phyloP scores from a whole-genome alignment of 2,329 filamentous ascomycete genomes.

The Arthrobotrys musiformis region DNA sequence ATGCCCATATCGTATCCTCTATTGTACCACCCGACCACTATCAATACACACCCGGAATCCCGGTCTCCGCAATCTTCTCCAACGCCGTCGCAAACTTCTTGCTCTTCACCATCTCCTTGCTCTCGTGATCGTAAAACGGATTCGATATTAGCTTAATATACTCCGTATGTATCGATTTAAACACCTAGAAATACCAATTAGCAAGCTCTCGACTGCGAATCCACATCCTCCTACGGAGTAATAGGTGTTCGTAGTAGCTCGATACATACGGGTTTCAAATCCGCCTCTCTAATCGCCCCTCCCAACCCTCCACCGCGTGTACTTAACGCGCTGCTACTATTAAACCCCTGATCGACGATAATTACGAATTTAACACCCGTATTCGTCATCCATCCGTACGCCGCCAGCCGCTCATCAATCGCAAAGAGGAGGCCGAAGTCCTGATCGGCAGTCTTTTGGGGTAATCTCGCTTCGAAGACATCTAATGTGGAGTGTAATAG shows the following conservation, averaged over 20 bases:
- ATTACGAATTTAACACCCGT: constrained; percentile 91
- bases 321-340: constrained; percentile 61
- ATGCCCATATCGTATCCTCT: not conserved
- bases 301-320: constrained; percentile 63
- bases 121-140: constrained; percentile 92
- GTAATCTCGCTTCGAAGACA: constrained; percentile 81
- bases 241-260: not conserved
- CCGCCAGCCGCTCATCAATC: constrained; percentile 89
- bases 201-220: no score
- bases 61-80: constrained; percentile 82
- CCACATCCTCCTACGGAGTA: no score
- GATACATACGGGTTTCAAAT: constrained; percentile 77
- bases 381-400: constrained; percentile 97
- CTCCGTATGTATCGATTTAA: constrained; percentile 89
- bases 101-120: constrained; percentile 83
- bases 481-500: constrained; percentile 91
- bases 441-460: constrained; percentile 77
- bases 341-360: constrained; percentile 88
- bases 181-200: constrained; percentile 69
- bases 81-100: constrained; percentile 83
- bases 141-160: constrained; percentile 91
- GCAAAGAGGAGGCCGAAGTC: constrained; percentile 93
- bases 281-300: constrained; percentile 81
- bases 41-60: constrained; percentile 75
- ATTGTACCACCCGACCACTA: not conserved